phyloP scores from a whole-genome alignment of 208 protist genomes.

The Acanthamoeba castellanii region DNA sequence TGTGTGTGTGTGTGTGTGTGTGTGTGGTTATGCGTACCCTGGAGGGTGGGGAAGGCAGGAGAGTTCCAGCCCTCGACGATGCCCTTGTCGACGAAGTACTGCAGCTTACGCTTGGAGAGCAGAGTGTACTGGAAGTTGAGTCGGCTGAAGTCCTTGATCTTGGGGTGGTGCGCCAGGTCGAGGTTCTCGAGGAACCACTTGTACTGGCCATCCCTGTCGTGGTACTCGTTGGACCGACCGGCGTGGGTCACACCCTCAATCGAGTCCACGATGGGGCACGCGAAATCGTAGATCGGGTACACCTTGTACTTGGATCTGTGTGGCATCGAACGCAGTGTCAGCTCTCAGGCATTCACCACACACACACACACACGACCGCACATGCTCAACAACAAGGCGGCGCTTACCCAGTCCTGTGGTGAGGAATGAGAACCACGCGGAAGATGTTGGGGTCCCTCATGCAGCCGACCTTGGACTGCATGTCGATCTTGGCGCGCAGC shows the following conservation, averaged over 20 bases:
- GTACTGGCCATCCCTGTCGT: slow-evolving; percentile 98
- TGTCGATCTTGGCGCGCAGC: slow-evolving; percentile 97
- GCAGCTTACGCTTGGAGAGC: slow-evolving; percentile 99
- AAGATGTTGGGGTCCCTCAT: slow-evolving; percentile 99
- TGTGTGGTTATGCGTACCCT: slow-evolving; percentile 78
- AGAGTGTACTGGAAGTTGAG: slow-evolving; percentile 99
- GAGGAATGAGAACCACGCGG: slow-evolving; percentile 93
- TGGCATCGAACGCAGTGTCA: too few relatives aligned
- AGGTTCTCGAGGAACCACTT: slow-evolving; percentile 97
- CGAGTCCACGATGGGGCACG: slow-evolving; percentile 98
- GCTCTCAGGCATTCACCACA: neutral
- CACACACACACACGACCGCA: neutral
- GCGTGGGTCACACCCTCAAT: slow-evolving; percentile 99
- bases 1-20: too few relatives aligned
- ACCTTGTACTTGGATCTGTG: slow-evolving; percentile 90
- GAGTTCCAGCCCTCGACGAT: slow-evolving; percentile 99
- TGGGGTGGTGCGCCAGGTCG: slow-evolving; percentile 71
- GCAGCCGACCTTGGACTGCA: slow-evolving; percentile 95
- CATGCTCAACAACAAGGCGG: neutral
- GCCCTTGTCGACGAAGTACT: slow-evolving; percentile 96
- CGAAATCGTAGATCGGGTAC: slow-evolving; percentile 99
- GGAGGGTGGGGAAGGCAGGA: slow-evolving; percentile 98
- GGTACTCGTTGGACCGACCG: slow-evolving; percentile 98
- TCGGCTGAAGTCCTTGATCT: slow-evolving; percentile 96
- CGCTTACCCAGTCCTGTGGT: slow-evolving; percentile 93